Percentiles rank a stretch among this genome's conserved stretches.
Evolutionary conservation across 73 alveolate species (phyloP).

Genomic region (Paramecium tetraurelia): DNA sequence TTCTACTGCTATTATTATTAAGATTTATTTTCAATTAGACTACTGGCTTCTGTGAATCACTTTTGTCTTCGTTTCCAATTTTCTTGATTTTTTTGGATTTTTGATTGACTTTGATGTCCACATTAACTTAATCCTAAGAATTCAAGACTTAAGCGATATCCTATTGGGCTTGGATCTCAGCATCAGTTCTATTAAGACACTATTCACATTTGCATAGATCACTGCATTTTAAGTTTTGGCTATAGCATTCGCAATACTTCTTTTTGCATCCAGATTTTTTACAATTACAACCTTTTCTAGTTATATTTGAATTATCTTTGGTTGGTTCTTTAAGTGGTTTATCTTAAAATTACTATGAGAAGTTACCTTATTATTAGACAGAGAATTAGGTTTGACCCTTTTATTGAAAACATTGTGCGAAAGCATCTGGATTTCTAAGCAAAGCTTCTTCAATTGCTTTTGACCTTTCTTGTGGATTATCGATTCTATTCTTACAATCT

Average conservation of each 20-base stretch:
- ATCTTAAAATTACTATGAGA: neutral
- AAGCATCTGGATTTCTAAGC: slow-evolving; percentile 56
- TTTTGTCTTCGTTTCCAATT: neutral
- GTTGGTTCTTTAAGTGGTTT: neutral
- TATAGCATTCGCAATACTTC: slow-evolving; percentile 76
- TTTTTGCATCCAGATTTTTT: slow-evolving; percentile 73
- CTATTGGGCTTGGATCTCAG: neutral
- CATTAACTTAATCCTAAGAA: neutral
- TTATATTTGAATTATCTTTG: neutral
- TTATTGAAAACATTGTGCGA: neutral
- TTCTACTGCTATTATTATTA: neutral
- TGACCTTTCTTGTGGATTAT: slow-evolving; percentile 21
- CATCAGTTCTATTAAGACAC: slow-evolving; percentile 51
- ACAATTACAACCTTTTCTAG: slow-evolving; percentile 72
- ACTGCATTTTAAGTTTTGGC: slow-evolving; percentile 62
- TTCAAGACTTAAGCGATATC: neutral
- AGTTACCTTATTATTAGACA: neutral
- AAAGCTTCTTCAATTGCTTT: slow-evolving; percentile 52
- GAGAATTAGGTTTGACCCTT: neutral
- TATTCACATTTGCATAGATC: slow-evolving; percentile 66
- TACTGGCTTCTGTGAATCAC: neutral
- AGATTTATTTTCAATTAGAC: neutral
- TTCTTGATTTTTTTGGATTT: neutral
- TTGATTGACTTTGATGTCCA: neutral
- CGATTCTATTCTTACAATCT: slow-evolving; percentile 56